Percentiles rank a stretch among this genome's conserved stretches.
Evolutionary conservation across 2,329 filamentous ascomycete species (phyloP).

Genomic region (Conoideocrella luteorostrata): DNA sequence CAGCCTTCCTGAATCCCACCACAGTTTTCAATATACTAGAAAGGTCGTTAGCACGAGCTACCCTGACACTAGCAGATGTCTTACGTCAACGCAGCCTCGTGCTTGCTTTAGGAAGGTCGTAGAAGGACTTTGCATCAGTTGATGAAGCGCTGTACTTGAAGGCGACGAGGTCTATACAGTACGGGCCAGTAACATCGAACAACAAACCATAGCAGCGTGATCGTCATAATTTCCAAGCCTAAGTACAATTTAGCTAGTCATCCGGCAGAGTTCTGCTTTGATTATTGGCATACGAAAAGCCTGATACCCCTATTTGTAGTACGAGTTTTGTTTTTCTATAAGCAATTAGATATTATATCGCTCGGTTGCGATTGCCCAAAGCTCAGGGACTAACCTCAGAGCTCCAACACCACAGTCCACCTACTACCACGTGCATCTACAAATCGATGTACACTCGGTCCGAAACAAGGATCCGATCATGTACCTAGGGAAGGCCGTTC

Average conservation of each 20-base stretch:
- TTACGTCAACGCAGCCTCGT: slow-evolving; percentile 53
- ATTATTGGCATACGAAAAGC: slow-evolving; percentile 12
- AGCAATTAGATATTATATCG: not conserved
- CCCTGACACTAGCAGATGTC: not conserved
- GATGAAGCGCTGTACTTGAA: slow-evolving; percentile 58
- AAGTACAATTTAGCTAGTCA: slow-evolving; percentile 14
- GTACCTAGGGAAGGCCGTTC: slow-evolving; percentile 16
- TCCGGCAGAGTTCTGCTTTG: not conserved
- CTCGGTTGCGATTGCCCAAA: not conserved
- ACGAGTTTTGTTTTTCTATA: not conserved
- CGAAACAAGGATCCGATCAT: slow-evolving; percentile 52
- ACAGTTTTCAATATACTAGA: no score
- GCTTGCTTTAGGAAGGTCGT: slow-evolving; percentile 59
- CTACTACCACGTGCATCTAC: slow-evolving; percentile 59
- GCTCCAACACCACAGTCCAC: slow-evolving; percentile 59
- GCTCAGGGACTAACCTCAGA: slow-evolving; percentile 25
- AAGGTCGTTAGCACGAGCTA: slow-evolving; percentile 11
- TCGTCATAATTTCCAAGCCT: slow-evolving; percentile 29
- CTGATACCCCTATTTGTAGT: slow-evolving; percentile 10
- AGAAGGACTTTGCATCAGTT: slow-evolving; percentile 51
- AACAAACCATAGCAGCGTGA: not conserved
- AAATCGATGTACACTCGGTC: slow-evolving; percentile 59
- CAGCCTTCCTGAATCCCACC: slow-evolving; percentile 32
- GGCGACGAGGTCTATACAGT: slow-evolving; percentile 52
- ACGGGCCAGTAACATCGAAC: slow-evolving; percentile 1